Conservation (phyloP, 164 flowering plant species). For the grape (Vitis vinifera) region ASM3070453v1 NC_081818.1:26450501-26451000, state of each 20-base stretch:
- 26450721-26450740: constrained; percentile 73
- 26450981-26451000: constrained; percentile 64
- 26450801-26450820: constrained; percentile 85
- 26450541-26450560: constrained; percentile 42
- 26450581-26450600: constrained; percentile 75
- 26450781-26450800: constrained; percentile 83
- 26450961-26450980: constrained; percentile 75
- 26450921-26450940: constrained; percentile 59
- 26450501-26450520: constrained; percentile 54
- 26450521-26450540: constrained; percentile 66
- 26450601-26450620: constrained; percentile 82
- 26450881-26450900: constrained; percentile 82
- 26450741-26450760: constrained; percentile 62
- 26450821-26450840: constrained; percentile 88
- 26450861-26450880: constrained; percentile 90
- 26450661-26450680: constrained; percentile 79
- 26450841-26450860: constrained; percentile 87
- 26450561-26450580: constrained; percentile 49
- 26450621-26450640: constrained; percentile 78
- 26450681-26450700: constrained; percentile 82
- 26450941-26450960: constrained; percentile 82
- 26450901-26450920: constrained; percentile 57
- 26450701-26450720: constrained; percentile 93
- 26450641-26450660: constrained; percentile 82
- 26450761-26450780: constrained; percentile 68